Percentiles rank a stretch among this genome's conserved stretches.
Conservation (phyloP, 2,329 filamentous ascomycete species). For the Beauveria brongniartii region DNA sequence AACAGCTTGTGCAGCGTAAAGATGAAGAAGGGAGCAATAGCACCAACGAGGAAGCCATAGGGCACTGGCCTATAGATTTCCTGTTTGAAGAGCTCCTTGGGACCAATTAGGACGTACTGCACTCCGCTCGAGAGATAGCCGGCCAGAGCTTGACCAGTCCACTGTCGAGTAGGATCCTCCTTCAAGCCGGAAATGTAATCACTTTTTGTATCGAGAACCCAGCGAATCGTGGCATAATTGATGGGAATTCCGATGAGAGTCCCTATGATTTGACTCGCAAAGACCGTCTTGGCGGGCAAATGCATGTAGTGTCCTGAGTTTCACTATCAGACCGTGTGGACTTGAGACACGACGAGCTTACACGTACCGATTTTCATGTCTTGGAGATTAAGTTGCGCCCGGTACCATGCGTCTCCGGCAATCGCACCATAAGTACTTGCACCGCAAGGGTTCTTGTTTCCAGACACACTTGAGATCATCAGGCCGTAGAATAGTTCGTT, state of each 20-base stretch:
- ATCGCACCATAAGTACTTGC: conserved; percentile 51
- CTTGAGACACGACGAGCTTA: background rate
- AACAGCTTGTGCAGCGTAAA: conserved; percentile 45
- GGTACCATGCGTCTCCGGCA: conserved; percentile 54
- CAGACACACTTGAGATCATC: conserved; percentile 44
- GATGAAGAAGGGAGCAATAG: conserved; percentile 35
- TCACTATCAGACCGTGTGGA: background rate
- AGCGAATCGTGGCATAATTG: conserved; percentile 53
- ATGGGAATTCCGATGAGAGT: conserved; percentile 51
- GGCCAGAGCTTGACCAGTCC: conserved; percentile 49
- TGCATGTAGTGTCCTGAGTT: conserved; percentile 48
- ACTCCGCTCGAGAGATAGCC: conserved; percentile 45
- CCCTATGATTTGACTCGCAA: conserved; percentile 54
- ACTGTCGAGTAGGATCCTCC: conserved; percentile 49
- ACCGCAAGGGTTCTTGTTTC: conserved; percentile 48
- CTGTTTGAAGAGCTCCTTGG: conserved; percentile 39
- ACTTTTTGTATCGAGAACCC: conserved; percentile 49
- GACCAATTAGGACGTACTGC: conserved; percentile 52
- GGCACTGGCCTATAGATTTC: conserved; percentile 40
- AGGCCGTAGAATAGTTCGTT: conserved; percentile 54
- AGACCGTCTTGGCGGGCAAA: conserved; percentile 48
- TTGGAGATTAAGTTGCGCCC: conserved; percentile 49
- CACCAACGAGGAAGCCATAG: conserved; percentile 46
- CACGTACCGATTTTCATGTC: conserved; percentile 49
- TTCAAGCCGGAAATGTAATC: conserved; percentile 44